Evolutionary conservation across 2,329 filamentous ascomycete genomes (phyloP), one percentile per base, ranked within the genome.

Genomic region (Cladosporium sp.): DNA sequence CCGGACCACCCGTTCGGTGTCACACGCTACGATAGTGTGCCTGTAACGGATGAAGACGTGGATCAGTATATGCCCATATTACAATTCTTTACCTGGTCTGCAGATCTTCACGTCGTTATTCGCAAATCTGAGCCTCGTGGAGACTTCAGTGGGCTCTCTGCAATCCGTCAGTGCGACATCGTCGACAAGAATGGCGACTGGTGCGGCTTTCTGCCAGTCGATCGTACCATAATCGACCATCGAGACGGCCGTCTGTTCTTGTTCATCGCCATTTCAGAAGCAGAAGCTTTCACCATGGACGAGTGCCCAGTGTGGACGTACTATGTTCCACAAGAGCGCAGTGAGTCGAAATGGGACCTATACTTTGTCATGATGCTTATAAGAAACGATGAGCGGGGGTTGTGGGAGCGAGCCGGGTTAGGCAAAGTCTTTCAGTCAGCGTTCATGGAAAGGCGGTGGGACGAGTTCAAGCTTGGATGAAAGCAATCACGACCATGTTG

Each of bases 211-310:
- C 11, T 30, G 12, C 22, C 22, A 5, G 34, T 28, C 5, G 12
- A 36, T 36, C 22, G 19, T 14, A 19, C 11, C 22, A 19, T 14
- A 1, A 20, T 19, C 28, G 54, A 55, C 4, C 49, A 45, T 30
- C 51, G 58, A 15, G 59, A 60, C 1, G 43, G 34, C 3, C 36
- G 42, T 4, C 39, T 38, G 42, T 61, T 58, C 30, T 63, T 69
- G 17, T 71, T 74, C 57, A 67, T 74, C 36, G 72, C 74, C 5
- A 64, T 75, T 11, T 73, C 69, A 0, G 69, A 74, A 2, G 72
- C 73, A 3, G 73, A 72, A 57, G 51, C 52, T 0, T 74, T 76
- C 55, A 67, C 69, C 3, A 30, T 59, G 4, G 66, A 68, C 0
- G 72, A 75, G 61, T 71, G 62, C 43, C 58, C 60, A 8, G 63